Conservation (phyloP, 2,329 filamentous ascomycete genomes). For the Arthrobotrys pseudoclavata region DNA sequence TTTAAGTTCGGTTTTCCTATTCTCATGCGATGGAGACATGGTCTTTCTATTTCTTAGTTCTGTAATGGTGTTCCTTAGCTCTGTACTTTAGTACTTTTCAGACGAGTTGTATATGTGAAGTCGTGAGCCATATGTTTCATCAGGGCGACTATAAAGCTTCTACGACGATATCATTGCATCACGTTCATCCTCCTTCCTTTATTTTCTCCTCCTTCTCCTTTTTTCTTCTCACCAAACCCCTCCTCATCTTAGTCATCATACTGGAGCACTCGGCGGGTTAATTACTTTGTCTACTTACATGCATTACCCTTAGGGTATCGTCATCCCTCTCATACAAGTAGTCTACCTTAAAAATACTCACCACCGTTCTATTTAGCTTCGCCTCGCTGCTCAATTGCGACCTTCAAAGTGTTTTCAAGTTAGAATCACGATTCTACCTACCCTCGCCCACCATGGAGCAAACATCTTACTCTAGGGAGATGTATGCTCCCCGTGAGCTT, state of each 20-base stretch:
- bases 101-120: not conserved
- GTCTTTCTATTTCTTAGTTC: too few relatives aligned
- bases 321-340: too few relatives aligned
- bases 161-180: too few relatives aligned
- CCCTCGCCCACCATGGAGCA: not conserved
- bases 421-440: not conserved
- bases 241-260: not conserved
- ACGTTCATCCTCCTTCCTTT: too few relatives aligned
- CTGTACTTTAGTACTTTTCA: not conserved
- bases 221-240: not conserved
- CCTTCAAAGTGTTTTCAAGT: not conserved
- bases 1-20: too few relatives aligned
- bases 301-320: too few relatives aligned
- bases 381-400: not conserved
- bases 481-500: constrained; percentile 15
- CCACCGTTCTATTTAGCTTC: not conserved
- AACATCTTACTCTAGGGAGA: not conserved
- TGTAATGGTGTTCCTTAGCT: not conserved
- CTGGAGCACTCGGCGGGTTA: not conserved
- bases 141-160: too few relatives aligned
- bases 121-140: not conserved
- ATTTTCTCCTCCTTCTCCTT: not conserved
- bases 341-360: not conserved
- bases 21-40: too few relatives aligned
- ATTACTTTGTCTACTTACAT: too few relatives aligned